phyloP scores from a whole-genome alignment of 23 red algal species.

The Gracilaria domingensis region DNA sequence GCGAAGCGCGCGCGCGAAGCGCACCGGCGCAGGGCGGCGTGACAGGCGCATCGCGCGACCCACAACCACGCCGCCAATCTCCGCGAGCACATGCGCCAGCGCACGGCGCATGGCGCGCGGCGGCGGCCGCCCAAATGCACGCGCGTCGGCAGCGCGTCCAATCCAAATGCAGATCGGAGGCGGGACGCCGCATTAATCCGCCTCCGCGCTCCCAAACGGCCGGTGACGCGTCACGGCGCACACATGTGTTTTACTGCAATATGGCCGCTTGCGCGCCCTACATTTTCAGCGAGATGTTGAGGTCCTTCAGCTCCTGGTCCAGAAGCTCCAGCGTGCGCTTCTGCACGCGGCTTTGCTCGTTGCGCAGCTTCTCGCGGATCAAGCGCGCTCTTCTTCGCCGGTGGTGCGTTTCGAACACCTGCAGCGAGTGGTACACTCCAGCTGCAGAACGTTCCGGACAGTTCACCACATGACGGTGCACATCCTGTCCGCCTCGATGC shows the following conservation, averaged over 20 bases:
- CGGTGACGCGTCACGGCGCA: not conserved
- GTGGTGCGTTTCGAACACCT: conserved; percentile 1
- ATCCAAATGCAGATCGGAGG: conserved; percentile 15
- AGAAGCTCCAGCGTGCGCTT: conserved; percentile 30
- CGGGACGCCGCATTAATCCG: conserved; percentile 9
- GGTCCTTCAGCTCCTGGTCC: conserved; percentile 12
- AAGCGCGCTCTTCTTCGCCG: not conserved
- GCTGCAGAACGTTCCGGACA: not conserved
- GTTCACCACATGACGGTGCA: conserved; percentile 50
- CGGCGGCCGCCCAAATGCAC: not conserved
- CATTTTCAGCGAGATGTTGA: not conserved
- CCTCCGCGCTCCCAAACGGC: not conserved
- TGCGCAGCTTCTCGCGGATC: not conserved
- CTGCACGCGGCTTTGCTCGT: not conserved
- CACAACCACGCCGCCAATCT: not conserved
- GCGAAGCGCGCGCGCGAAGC: too few species aligned
- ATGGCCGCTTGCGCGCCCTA: not conserved
- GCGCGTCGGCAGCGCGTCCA: not conserved
- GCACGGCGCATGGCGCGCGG: not conserved
- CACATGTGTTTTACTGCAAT: not conserved
- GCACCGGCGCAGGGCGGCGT: too few species aligned
- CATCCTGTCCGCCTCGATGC: not conserved
- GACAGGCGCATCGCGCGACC: too few species aligned
- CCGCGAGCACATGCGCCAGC: conserved; percentile 6
- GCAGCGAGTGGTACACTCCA: not conserved